Base-by-base conservation (phyloP, 192 early-diverging fungal species). In the Podila epigama region DNA sequence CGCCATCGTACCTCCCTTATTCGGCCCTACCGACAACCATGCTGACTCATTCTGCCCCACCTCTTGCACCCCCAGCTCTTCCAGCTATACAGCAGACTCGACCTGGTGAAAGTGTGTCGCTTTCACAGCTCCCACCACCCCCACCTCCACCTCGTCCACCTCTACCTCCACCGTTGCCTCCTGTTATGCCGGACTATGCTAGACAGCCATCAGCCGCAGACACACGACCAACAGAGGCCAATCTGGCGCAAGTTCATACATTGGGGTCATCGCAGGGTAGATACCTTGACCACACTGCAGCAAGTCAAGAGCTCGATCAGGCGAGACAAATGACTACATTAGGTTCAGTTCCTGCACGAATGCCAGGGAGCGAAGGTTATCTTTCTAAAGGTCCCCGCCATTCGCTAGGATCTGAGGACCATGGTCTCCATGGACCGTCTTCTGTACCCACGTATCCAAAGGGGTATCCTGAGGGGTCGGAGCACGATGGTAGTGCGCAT, bases 1-100 rank as follows among this genome's bases (percentile, higher is more conserved):
- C 73, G 0, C 73, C 73, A 3, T 77, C 73, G 20, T 77, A 77
- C 28, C 73, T 77, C 28, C 73, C 73, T 20, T 59, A 68, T 52
- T 32, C 66, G 2, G 35, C 61, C 6, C 18, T 48, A 22, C 27
- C 39, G 35, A 15, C 48, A 0, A 32, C 15, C 5, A 15, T 29
- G 3, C 27, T 11, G 11, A 20, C 25, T 18, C 18, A 22, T 22
- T 6, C 5, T 22, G 18, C 15, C 18, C 9, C 18, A 20, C 5
- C 68, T 3, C 50, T 13, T 11, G 18, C 55, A 11, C 11, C 34
- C 4, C 50, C 56, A 5, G 22, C 51, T 18, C 58, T 10, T 35
- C 36, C 51, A 36, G 11, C 57, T 7, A 51, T 20, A 22, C n/a
- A 48, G 44, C 2, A 22, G 15, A 22, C 44, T 5, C 15, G 5